Percentiles rank a stretch among this genome's conserved stretches.
phyloP scores from a whole-genome alignment of 139 green algal genomes.

The Asterochloris erici region DNA sequence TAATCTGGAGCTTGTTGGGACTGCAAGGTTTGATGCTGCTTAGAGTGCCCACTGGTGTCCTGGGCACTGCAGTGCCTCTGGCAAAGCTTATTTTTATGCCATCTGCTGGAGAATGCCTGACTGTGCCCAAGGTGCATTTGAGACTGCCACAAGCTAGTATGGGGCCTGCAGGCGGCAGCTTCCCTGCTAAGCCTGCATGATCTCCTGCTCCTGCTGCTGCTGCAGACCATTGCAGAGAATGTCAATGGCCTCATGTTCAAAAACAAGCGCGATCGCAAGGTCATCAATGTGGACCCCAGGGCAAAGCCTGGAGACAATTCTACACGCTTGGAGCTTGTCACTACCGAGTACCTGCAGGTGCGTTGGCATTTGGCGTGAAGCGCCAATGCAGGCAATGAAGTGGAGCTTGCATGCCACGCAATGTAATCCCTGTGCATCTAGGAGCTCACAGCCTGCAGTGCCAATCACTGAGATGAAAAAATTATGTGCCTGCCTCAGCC shows the following conservation, averaged over 20 bases:
- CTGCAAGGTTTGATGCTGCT: too few species aligned
- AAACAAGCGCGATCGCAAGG: conserved; percentile 86
- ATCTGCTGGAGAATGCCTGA: neutral
- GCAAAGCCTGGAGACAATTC: conserved; percentile 72
- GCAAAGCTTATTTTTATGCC: neutral
- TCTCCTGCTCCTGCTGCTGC: too few species aligned
- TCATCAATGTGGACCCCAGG: conserved; percentile 75
- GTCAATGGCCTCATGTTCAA: conserved; percentile 82
- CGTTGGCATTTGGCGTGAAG: too few species aligned
- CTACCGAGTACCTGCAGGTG: conserved; percentile 71
- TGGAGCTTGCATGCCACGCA: too few species aligned
- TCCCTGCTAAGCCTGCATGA: too few species aligned
- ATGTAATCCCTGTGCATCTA: too few species aligned
- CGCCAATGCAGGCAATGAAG: too few species aligned
- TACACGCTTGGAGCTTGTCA: conserved; percentile 70
- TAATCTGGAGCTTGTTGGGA: too few species aligned
- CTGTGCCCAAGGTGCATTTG: neutral
- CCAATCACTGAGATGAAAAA: too few species aligned
- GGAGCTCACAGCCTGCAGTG: too few species aligned
- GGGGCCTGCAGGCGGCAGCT: neutral
- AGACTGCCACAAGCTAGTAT: neutral
- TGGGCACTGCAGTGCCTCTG: neutral
- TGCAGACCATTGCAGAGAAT: conserved; percentile 83
- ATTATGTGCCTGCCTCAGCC: too few species aligned
- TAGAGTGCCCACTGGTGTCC: too few species aligned